phyloP scores from a whole-genome alignment of 75 land plant species.

The Chamaecyparis obtusa region DNA sequence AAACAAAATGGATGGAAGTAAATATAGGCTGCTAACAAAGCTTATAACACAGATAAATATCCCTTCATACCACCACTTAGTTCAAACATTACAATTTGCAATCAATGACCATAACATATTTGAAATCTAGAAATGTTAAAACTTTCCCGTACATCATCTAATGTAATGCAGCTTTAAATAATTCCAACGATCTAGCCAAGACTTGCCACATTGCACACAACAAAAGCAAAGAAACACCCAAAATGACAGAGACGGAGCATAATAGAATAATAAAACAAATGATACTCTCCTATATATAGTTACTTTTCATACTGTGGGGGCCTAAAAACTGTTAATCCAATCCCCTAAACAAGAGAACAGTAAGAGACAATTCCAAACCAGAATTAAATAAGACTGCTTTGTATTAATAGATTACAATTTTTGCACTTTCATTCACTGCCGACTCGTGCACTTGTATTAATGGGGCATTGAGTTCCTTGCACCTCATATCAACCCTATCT shows the following conservation, averaged over 20 bases:
- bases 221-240: neutral
- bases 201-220: neutral
- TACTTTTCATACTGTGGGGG: too few species aligned
- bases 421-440: too few species aligned
- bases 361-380: too few species aligned
- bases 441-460: too few species aligned
- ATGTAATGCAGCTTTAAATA: neutral
- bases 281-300: neutral
- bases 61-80: neutral
- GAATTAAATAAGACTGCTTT: too few species aligned
- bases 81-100: neutral
- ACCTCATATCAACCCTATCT: too few species aligned
- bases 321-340: too few species aligned
- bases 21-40: neutral
- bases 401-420: too few species aligned
- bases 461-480: too few species aligned
- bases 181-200: neutral
- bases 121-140: neutral
- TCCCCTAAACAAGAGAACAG: too few species aligned
- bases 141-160: too few species aligned
- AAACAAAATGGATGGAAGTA: neutral
- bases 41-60: neutral
- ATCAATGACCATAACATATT: neutral
- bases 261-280: neutral
- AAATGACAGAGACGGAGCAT: neutral